Percentiles rank a stretch among this genome's conserved stretches.
Evolutionary conservation across 495 filamentous ascomycete genomes (phyloP).

Genomic region (Podospora anserina): DNA sequence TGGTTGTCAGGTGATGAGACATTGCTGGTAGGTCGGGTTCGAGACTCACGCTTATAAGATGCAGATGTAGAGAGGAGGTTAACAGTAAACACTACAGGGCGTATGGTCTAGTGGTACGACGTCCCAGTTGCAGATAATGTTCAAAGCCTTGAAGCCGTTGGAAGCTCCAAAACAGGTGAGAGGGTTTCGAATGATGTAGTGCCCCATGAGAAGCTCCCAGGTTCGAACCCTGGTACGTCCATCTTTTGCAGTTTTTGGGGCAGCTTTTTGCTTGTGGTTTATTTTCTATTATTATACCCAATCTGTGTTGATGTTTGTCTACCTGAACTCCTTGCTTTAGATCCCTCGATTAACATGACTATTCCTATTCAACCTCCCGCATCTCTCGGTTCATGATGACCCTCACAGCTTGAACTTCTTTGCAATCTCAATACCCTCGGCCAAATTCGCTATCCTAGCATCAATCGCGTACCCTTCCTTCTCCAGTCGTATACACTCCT

Average conservation of each 20-base stretch:
- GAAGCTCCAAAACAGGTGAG: background rate
- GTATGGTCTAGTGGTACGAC: background rate
- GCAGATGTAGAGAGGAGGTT: background rate
- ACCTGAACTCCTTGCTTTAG: background rate
- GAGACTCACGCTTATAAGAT: background rate
- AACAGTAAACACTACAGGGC: background rate
- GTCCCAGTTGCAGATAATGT: background rate
- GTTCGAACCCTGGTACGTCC: background rate
- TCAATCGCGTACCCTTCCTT: conserved; percentile 78
- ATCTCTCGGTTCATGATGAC: conserved; percentile 5
- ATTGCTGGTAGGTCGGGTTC: background rate
- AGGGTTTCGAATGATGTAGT: background rate
- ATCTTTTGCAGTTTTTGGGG: background rate
- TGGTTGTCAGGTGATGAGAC: background rate
- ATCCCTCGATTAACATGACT: background rate
- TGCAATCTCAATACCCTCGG: conserved; percentile 80
- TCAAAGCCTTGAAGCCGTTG: background rate
- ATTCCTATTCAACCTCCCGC: background rate
- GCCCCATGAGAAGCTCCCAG: background rate
- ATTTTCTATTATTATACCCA: conserved; percentile 2
- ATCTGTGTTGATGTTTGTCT: background rate
- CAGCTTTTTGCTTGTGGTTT: conserved; percentile 37
- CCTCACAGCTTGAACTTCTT: conserved; percentile 47
- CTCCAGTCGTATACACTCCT: conserved; percentile 66
- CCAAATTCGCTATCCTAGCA: conserved; percentile 77